Base-by-base conservation (phyloP, 345 rosid genomes). In the Erucastrum elatum region DNA sequence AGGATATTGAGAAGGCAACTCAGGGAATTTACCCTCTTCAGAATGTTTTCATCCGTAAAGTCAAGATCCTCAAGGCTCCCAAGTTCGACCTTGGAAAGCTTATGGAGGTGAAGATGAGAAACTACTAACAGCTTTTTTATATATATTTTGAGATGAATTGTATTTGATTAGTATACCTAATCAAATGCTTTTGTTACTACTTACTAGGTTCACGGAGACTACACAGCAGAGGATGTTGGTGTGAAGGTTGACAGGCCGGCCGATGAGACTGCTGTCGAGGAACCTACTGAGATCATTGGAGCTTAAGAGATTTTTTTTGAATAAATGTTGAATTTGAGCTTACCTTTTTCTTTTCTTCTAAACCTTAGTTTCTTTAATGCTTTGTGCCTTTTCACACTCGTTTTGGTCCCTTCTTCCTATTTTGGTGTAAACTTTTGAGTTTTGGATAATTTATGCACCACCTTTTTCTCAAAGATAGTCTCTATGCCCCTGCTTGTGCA, bases 11-110 rank as follows among this genome's bases (percentile, higher is more conserved):
- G 77, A 94, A 92, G 84, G 95, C 92, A 35, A 94, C 98, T 16
- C 75, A 80, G 0, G 68, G 90, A 73, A 91, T 92, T 80, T 94
- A 90, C 81, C 97, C 98, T 0, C 87, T 92, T 51, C 97, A 94
- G 77, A 92, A 94, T 9, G 97, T 94, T 30, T 92, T 82, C 84
- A 91, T 94, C 66, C 85, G 98, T 31, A 94, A 94, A 85, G 97
- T 94, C 71, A 94, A 94, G 81, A 92, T 94, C 76, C 86, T 94
- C 68, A 94, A 94, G 72, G 90, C 98, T 55, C 98, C 98, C 60
- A 94, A 94, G 81, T 94, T 94, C 62, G 98, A 94, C 81, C 95
- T 94, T n/a, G 98, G 98, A 75, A 94, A 92, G 81, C 84, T 94
- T 81, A 94, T 94, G 98, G 98, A 92, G 85, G 98, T 79, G 79